Percentiles rank a stretch among this genome's conserved stretches.
These are phyloP conservation scores for Xylaria venustula DNA, from an alignment of 495 filamentous ascomycete genomes.

Conservation along the genomic window DNA sequence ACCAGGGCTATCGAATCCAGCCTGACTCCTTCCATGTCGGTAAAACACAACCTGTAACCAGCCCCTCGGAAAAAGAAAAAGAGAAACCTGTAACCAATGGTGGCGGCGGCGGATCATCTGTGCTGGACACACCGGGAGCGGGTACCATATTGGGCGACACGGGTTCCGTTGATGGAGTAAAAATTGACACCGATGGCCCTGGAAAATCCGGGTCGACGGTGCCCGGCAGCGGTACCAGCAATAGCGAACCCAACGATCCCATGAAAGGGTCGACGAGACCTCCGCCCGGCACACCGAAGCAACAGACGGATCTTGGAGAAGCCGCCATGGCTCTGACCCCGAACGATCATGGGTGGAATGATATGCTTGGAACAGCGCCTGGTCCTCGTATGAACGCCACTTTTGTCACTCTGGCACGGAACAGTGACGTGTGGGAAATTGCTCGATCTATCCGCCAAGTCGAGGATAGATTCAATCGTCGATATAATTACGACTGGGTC, in stretches of 20 bases:
- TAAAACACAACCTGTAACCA: slow-evolving; percentile 9
- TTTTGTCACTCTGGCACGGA: slow-evolving; percentile 92
- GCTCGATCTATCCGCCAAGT: slow-evolving; percentile 90
- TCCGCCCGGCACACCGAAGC: slow-evolving; percentile 33
- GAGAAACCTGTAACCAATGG: slow-evolving; percentile 21
- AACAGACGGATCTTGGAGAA: slow-evolving; percentile 44
- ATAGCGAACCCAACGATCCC: slow-evolving; percentile 20
- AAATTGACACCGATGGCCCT: neutral
- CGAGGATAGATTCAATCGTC: slow-evolving; percentile 94
- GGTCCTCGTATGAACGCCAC: slow-evolving; percentile 87
- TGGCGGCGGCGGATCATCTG: slow-evolving; percentile 5
- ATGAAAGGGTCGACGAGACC: slow-evolving; percentile 30
- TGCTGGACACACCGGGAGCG: slow-evolving; percentile 10
- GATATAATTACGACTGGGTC: slow-evolving; percentile 98
- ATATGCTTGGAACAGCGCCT: slow-evolving; percentile 51
- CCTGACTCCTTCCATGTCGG: slow-evolving; percentile 20
- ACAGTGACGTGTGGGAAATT: slow-evolving; percentile 94
- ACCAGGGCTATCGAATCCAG: slow-evolving; percentile 28
- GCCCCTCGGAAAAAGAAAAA: slow-evolving; percentile 42
- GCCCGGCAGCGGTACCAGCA: slow-evolving; percentile 3
- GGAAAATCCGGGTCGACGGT: slow-evolving; percentile 12
- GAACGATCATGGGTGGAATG: slow-evolving; percentile 45
- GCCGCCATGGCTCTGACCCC: slow-evolving; percentile 46
- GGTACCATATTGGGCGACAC: slow-evolving; percentile 26
- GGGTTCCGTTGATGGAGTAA: neutral